Evolutionary conservation across 495 filamentous ascomycete genomes (phyloP).

Genomic region (Achaetomiella virescens): DNA sequence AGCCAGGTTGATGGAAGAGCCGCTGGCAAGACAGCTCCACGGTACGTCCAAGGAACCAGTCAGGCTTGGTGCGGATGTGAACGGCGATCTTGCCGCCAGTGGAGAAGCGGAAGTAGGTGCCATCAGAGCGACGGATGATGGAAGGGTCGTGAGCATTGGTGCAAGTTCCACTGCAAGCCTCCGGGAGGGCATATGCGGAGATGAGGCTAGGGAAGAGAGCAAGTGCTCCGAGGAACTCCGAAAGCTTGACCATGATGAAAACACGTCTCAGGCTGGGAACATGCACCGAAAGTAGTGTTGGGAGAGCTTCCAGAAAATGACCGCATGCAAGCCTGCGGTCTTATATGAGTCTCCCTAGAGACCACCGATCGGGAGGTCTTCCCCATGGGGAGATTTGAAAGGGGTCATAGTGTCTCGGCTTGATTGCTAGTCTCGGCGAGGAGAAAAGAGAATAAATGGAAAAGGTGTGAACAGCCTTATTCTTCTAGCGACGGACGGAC

Average conservation of each 20-base stretch:
- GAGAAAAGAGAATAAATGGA: no score
- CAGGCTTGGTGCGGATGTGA: constrained; percentile 50
- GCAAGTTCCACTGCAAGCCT: constrained; percentile 55
- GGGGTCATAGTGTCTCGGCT: no score
- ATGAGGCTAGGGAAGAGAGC: background rate
- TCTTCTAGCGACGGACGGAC: no score
- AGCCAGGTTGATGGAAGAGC: constrained; percentile 48
- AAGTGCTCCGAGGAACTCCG: background rate
- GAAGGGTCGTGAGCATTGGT: constrained; percentile 58
- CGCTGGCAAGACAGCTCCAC: constrained; percentile 52
- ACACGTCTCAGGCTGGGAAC: no score
- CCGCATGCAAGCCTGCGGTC: no score
- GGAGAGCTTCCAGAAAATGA: no score
- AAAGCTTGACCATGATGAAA: background rate
- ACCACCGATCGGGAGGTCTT: no score
- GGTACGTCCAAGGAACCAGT: constrained; percentile 59
- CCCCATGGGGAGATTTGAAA: no score
- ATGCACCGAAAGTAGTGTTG: no score
- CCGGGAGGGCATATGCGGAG: constrained; percentile 37
- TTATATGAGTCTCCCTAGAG: no score
- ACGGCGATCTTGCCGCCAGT: constrained; percentile 57
- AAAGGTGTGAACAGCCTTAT: no score
- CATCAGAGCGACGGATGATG: constrained; percentile 57
- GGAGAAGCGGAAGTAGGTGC: constrained; percentile 67
- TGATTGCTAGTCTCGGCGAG: no score